Evolutionary conservation across 2,329 filamentous ascomycete species (phyloP), one percentile per base, ranked within the genome.

Genomic region (Chalaropsis ovoidea): DNA sequence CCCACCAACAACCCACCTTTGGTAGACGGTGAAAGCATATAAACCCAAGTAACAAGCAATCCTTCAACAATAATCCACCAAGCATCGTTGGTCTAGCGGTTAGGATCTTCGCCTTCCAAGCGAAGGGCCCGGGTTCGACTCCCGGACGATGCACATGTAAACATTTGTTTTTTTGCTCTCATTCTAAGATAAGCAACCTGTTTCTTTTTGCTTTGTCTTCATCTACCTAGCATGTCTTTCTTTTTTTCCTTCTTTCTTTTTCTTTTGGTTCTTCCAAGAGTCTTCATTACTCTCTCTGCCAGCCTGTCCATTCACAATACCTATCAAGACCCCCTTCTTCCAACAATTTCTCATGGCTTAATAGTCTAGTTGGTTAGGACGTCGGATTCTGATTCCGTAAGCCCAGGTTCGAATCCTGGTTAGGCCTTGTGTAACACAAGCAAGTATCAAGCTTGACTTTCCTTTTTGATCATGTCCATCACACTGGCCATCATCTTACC

Each of bases 81-180:
- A 47, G 66, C 66, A 65, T 49, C 63, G 62, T 61, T 67, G 63
- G 66, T 67, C 66, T 67, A 67, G 61, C 66, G 66, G 66, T 67
- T 67, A 67, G 66, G 66, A 67, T 67, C 66, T 67, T 67, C 66
- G 66, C 66, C 66, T 67, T 67, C 66, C 66, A 67, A 67, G 66
- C 66, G 66, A 67, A 67, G 66, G 66, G 66, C 56, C 66, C 66
- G 66, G 66, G 66, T 67, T 67, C 66, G 66, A 67, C 66, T 67
- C 66, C 66, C 66, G 66, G 66, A 52, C 63, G 61, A 41, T 67
- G 66, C 66, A 67, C 39, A 24, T n/a, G n/a, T n/a, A n/a, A n/a
- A n/a, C 41, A 17, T 31, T 31, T 31, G 2, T 47, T 3, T 19
- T 43, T 39, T 64, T 31, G 13, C 11, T 45, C 43, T 17, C 4